These are phyloP conservation scores for Raphidocelis subcapitata DNA, from an alignment of 139 green algal genomes.

Conservation along the genomic window DNA sequence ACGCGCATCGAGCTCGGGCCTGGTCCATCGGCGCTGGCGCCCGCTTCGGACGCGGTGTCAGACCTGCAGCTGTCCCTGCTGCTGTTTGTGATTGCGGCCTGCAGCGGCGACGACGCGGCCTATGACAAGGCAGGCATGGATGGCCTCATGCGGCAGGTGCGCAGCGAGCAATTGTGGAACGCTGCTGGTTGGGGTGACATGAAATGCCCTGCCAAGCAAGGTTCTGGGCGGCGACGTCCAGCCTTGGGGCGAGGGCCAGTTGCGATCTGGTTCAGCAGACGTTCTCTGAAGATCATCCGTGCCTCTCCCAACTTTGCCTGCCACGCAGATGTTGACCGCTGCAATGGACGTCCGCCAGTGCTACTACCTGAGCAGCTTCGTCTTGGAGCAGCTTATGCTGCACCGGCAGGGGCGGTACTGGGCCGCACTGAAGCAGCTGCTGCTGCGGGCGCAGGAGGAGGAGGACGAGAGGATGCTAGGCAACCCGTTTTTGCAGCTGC, in stretches of 20 bases:
- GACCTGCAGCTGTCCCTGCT: slow-evolving; percentile 26
- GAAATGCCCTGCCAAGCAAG: background rate
- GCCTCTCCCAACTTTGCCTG: too few species aligned
- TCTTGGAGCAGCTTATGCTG: slow-evolving; percentile 53
- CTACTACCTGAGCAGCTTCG: slow-evolving; percentile 34
- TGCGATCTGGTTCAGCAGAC: background rate
- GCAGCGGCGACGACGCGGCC: slow-evolving; percentile 8
- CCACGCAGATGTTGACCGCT: slow-evolving; percentile 17
- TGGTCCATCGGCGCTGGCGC: slow-evolving; percentile 14
- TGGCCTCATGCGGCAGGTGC: slow-evolving; percentile 14
- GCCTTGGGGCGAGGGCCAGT: background rate
- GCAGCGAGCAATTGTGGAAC: background rate
- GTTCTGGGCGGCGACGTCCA: background rate
- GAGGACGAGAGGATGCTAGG: slow-evolving; percentile 69
- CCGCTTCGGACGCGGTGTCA: background rate
- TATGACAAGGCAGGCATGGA: slow-evolving; percentile 14
- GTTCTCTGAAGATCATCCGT: background rate
- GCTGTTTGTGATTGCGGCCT: slow-evolving; percentile 21
- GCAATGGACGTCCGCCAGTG: slow-evolving; percentile 10
- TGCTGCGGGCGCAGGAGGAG: slow-evolving; percentile 55
- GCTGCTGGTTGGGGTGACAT: background rate
- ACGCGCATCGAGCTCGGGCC: background rate
- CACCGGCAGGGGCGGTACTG: slow-evolving; percentile 60
- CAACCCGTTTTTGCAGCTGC: slow-evolving; percentile 67
- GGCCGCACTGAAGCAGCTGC: slow-evolving; percentile 51